Base-by-base conservation (phyloP, 176 grass and related monocot species). In the Tillandsia leiboldiana region DNA sequence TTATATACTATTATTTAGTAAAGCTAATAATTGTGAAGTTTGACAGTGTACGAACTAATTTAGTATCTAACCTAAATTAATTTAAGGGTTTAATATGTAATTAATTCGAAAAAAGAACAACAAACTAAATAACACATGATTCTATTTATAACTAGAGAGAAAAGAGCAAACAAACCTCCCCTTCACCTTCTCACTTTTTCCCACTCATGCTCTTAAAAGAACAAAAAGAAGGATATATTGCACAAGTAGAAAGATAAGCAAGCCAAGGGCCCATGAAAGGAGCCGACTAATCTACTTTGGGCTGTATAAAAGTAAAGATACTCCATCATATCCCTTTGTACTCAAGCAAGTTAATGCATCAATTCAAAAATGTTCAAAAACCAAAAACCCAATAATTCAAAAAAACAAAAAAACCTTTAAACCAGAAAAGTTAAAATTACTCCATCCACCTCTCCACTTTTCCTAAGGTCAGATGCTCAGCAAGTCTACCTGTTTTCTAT, bases 221-320 rank as follows among this genome's bases (percentile, higher is more conserved):
- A 13, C n/a, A 14, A 61, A 22, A 61, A 61, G 33, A 42, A 42
- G 33, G 33, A 42, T n/a, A n/a, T n/a, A n/a, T 42, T 42, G 33
- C 33, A 42, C 33, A 42, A 42, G 4, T 7, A 42, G 33, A 42
- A 42, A 42, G 33, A 42, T 42, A 22, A 61, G 56, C 9, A 54
- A 56, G 52, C 15, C 52, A 56, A 56, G 52, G 22, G 18, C 56
- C 56, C 13, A 18, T 8, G 13, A 15, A 61, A 61, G 56, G 56
- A 61, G 22, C 8, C 23, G 17, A 61, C 56, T 7, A 61, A 61
- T 61, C 56, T 61, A 61, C 56, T 61, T 61, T 22, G 56, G 22
- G 56, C 17, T 61, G 56, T 20, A 61, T 61, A n/a, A 61, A 61
- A 61, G 56, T 61, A 61, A 61, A 61, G 56, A 23, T 18, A 61